A percentile compares a stretch with the other conserved stretches of the same genome.
Evolutionary conservation across 305 asterid genomes (phyloP).

Genomic region (Fraxinus latifolia): DNA sequence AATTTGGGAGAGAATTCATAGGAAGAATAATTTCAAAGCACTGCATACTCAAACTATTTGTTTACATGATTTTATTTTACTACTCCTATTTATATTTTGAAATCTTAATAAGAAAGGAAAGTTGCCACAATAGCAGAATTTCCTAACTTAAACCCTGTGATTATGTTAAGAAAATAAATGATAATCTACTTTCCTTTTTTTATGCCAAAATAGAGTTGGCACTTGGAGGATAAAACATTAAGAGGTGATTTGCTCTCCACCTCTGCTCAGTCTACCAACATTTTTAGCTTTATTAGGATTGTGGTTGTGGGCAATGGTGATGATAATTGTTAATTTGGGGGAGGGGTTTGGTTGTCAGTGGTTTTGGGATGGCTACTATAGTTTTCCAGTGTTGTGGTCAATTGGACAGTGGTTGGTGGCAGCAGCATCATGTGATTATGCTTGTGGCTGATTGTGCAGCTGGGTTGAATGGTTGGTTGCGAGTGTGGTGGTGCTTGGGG

Average conservation of each 20-base stretch:
- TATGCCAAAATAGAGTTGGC: not conserved
- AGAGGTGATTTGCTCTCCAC: not conserved
- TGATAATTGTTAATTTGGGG: not conserved
- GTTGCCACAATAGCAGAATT: not conserved
- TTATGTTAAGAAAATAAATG: not conserved
- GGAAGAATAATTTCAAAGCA: not conserved
- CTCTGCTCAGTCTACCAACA: not conserved
- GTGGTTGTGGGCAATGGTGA: not conserved
- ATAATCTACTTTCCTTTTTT: not conserved
- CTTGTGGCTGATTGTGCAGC: not conserved
- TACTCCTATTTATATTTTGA: not conserved
- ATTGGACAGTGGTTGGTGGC: not conserved
- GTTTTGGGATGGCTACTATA: not conserved
- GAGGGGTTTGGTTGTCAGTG: not conserved
- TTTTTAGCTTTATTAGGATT: not conserved
- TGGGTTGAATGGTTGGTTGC: not conserved
- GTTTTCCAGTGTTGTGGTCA: not conserved
- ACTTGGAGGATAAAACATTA: not conserved
- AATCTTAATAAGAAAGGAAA: not conserved
- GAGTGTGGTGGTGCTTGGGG: not conserved
- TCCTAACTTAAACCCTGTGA: not conserved
- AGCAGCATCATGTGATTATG: not conserved
- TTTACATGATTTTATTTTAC: not conserved
- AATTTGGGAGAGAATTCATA: not conserved
- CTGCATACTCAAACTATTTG: not conserved